Evolutionary conservation across 2,329 filamentous ascomycete species (phyloP).

Genomic region (Diatrype stigma): DNA sequence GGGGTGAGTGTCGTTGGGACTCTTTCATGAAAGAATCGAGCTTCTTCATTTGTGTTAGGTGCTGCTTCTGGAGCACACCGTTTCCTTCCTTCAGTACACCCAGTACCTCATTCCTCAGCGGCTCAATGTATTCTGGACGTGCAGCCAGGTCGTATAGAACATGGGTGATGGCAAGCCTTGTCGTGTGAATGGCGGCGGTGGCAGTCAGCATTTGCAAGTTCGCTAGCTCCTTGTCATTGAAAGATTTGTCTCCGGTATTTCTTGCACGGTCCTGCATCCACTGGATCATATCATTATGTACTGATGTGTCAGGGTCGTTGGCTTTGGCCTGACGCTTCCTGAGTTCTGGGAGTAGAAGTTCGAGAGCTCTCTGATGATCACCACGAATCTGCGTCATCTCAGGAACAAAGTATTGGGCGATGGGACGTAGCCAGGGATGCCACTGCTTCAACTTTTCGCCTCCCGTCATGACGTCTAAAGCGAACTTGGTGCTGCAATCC

Average conservation of each 20-base stretch:
- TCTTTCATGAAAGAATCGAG: constrained; percentile 37
- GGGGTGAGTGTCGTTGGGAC: constrained; percentile 28
- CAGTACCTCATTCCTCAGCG: constrained; percentile 36
- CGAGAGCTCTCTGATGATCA: constrained; percentile 19
- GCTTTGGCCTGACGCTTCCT: constrained; percentile 13
- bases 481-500: constrained; percentile 24
- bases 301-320: constrained; percentile 1
- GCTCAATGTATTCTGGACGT: constrained; percentile 37
- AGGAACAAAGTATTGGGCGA: constrained; percentile 23
- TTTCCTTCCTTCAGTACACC: constrained; percentile 20
- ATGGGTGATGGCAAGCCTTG: constrained; percentile 28
- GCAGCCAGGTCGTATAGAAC: constrained; percentile 38
- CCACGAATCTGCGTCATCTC: constrained; percentile 23
- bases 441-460: constrained; percentile 25
- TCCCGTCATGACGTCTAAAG: constrained; percentile 22
- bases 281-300: constrained; percentile 23
- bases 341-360: constrained; percentile 21
- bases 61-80: constrained; percentile 20
- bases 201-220: constrained; percentile 28
- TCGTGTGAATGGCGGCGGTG: constrained; percentile 33
- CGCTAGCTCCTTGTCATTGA: constrained; percentile 22
- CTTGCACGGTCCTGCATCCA: constrained; percentile 25
- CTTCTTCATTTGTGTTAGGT: constrained; percentile 27
- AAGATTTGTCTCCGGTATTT: constrained; percentile 18
- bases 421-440: constrained; percentile 22